Evolutionary conservation across 2,329 filamentous ascomycete species (phyloP), one percentile per base, ranked within the genome.

Genomic region (Xylaria sp.): DNA sequence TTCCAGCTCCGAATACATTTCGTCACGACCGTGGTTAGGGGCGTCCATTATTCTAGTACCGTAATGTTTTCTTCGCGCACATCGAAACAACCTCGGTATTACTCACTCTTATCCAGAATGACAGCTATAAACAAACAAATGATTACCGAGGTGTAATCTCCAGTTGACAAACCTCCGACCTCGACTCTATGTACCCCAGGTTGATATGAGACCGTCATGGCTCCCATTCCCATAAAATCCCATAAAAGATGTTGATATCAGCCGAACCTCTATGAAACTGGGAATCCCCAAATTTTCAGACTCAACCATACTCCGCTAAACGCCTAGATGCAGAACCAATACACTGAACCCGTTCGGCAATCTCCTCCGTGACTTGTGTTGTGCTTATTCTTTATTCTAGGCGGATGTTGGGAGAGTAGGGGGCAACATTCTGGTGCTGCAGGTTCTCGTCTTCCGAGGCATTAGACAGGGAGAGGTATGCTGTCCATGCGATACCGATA

Each of bases 401-500:
- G 18, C 81, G 81, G 55, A 83, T 80, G 60, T 78, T 76, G 20
- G 79, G 73, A 18, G 79, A 76, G 61, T 78, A 75, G 8, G 75
- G 75, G 15, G 74, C 72, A 45, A 72, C 60, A 43, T 76, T 76
- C 65, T 73, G 67, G 18, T 71, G 65, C 15, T 65, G 74, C 60
- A 71, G 67, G 56, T 80, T 81, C 15, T 83, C 85, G 61, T 95
- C 92, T 67, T 97, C 93, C 2, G 93, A 85, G 5, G 94, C 91
- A 81, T 98, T 98, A 69, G 91, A 93, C 60, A 99, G 86, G 2
- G 94, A 97, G 12, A 99, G 88, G 80, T 97, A 99, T 23, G 94
- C 95, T 12, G 96, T 98, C 96, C 95, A 98, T 39, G 94, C 94
- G 75, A 98, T 98, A 85, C 95, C 95, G 64, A 99, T 83, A 9